Base-by-base conservation (phyloP, 2,329 filamentous ascomycete species). In the Immersiporthe knoxdaviesiana region DNA sequence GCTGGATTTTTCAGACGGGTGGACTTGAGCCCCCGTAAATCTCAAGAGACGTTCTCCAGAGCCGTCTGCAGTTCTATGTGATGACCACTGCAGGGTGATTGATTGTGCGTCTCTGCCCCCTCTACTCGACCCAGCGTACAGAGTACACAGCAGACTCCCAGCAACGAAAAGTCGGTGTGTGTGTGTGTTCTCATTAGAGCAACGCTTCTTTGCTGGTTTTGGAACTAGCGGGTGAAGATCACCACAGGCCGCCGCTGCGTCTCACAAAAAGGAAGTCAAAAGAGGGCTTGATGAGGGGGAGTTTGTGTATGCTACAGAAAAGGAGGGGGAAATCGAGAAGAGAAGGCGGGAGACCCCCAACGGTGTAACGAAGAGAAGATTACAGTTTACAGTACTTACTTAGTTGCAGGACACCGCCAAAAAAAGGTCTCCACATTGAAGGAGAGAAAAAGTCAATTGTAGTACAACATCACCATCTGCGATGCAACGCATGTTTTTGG, bases 391-490 rank as follows among this genome's bases (percentile, higher is more conserved):
- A n/a, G n/a, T n/a, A n/a, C n/a, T n/a, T 56, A 39, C 37, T 39
- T 39, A 56, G 27, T 30, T 56, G 50, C n/a, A 54, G 50, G 41
- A 44, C n/a, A 1, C 41, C 16, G 39, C 39, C 41, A 21, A 14
- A 18, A 47, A 3, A 47, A 54, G 10, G 24, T 54, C 50, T 58
- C 27, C 54, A 18, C 27, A 32, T 32, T 27, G 27, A 58, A 5
- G 27, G 54, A 18, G 21, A 18, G 1, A 32, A 14, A 18, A 6
- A 18, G n/a, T n/a, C 4, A 21, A 14, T 12, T 32, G 30, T 16
- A 27, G 54, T 58, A 58, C 30, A 32, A 58, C 54, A 59, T n/a
- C 32, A n/a, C 16, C 30, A 59, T 59, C 16, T 37, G 56, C 32
- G 21, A 59, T 59, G 56, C 32, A 37, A 59, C 32, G 16, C 18